These are phyloP conservation scores for Pneumocystis wakefieldiae DNA, from an alignment of 1,139 yeast genomes.

Conservation along the genomic window DNA sequence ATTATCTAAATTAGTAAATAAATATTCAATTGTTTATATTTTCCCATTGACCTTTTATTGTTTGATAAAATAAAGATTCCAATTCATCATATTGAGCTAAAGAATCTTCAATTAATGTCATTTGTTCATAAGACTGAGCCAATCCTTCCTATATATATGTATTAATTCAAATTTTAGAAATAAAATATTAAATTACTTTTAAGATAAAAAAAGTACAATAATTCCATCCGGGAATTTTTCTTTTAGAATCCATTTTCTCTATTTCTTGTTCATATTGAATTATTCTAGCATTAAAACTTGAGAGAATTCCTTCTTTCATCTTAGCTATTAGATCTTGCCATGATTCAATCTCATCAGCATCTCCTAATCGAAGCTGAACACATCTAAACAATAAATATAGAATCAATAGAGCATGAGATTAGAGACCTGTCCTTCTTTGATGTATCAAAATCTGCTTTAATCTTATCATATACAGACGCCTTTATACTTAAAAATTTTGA, in stretches of 20 bases:
- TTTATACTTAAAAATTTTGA: conserved; percentile 30
- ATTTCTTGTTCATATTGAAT: conserved; percentile 28
- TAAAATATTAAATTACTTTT: conserved; percentile 17
- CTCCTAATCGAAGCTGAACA: conserved; percentile 20
- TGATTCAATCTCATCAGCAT: conserved; percentile 29
- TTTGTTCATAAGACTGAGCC: conserved; percentile 34
- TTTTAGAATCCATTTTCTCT: conserved; percentile 23
- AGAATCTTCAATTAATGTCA: conserved; percentile 46
- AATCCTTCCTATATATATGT: conserved; percentile 25
- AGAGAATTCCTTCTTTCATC: conserved; percentile 39
- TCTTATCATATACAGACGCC: conserved; percentile 47
- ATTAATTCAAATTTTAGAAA: not conserved
- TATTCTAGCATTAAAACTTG: conserved; percentile 41
- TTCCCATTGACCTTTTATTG: conserved; percentile 7
- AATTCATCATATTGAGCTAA: conserved; percentile 33
- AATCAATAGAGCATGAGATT: conserved; percentile 8
- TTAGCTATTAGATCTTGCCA: conserved; percentile 36
- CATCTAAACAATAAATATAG: conserved; percentile 24
- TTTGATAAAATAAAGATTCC: conserved; percentile 20
- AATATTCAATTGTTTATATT: not conserved
- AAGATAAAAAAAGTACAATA: conserved; percentile 31
- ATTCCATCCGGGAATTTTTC: conserved; percentile 29
- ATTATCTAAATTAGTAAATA: not conserved
- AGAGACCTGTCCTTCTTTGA: conserved; percentile 25
- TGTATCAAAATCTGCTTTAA: conserved; percentile 48